These are phyloP conservation scores for Ascochyta koolunga DNA, from an alignment of 2,329 filamentous ascomycete species.

Conservation along the genomic window DNA sequence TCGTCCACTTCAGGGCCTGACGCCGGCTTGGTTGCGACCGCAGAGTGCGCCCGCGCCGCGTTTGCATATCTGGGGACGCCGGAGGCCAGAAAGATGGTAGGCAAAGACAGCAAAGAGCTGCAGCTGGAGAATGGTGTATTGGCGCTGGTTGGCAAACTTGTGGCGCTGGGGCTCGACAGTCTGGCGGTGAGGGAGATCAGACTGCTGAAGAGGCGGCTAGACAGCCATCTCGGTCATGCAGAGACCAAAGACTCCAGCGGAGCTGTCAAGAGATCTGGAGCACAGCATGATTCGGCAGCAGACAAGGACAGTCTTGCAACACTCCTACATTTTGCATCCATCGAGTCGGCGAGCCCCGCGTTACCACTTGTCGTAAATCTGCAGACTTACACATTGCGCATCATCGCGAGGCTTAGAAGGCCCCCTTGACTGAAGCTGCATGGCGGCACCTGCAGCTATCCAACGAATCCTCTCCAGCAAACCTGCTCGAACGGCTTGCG, in stretches of 20 bases:
- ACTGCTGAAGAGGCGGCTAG: conserved; percentile 68
- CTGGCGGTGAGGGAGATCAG: conserved; percentile 72
- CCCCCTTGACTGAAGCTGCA: conserved; percentile 64
- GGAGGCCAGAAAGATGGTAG: conserved; percentile 58
- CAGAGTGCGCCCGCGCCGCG: conserved; percentile 72
- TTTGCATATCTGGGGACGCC: conserved; percentile 68
- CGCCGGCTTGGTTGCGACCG: conserved; percentile 57
- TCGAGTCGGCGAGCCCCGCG: conserved; percentile 40
- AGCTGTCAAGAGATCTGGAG: conserved; percentile 17
- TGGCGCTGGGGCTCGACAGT: conserved; percentile 69
- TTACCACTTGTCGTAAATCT: conserved; percentile 66
- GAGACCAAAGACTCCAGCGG: conserved; percentile 2
- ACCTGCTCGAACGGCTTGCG: conserved; percentile 59
- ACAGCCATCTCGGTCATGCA: conserved; percentile 43
- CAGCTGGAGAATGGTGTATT: conserved; percentile 78
- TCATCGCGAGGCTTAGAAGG: conserved; percentile 67
- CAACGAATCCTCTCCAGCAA: conserved; percentile 63
- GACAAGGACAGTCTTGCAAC: conserved; percentile 60
- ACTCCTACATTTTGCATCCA: conserved; percentile 65
- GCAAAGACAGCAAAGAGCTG: conserved; percentile 63
- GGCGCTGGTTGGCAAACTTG: conserved; percentile 69
- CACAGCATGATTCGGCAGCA: conserved; percentile 39
- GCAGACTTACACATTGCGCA: conserved; percentile 69
- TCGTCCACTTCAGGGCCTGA: conserved; percentile 34
- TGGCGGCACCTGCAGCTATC: conserved; percentile 62